Evolutionary conservation across 2,329 filamentous ascomycete genomes (phyloP), one percentile per base, ranked within the genome.

Genomic region (Pseudogymnoascus verrucosus): DNA sequence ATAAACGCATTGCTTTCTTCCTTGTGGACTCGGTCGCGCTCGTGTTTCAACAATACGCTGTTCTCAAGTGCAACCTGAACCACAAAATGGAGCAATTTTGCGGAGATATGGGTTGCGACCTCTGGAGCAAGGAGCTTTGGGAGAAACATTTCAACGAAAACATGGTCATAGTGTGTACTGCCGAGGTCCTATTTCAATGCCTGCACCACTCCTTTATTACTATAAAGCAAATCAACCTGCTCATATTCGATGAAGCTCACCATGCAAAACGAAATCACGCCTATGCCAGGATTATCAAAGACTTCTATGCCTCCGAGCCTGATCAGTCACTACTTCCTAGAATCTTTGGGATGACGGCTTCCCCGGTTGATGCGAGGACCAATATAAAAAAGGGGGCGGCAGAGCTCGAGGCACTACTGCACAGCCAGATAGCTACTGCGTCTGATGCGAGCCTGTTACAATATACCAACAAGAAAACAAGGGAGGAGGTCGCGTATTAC

Each of bases 311-410:
- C 1, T 75, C 80, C 2, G 78, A 80, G 31, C 68, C 73, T 1
- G 76, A 79, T 0, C 67, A 73, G 0, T 69, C 72, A 0, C 77
- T 76, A 59, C 81, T 86, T 4, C 95, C 95, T 3, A 88, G 87
- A 39, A 87, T 99, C 19, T 89, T 99, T 68, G 93, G 93, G 26
- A 97, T 98, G 93, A 99, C 95, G 1, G 95, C 95, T 6, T 98
- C 95, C 0, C 95, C 95, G 0, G 88, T 97, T 2, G 93, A 98
- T 76, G 86, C 90, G 0, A 89, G 90, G 70, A 83, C 84, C 0
- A 87, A 96, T 67, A 82, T 96, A 28, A 79, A 80, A 14, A 79
- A 84, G 65, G 90, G 90, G 39, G 89, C 90, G 0, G 77, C 78
- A 65, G 85, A 90, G 62, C 82, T 99, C 0, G 93, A 98, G 72